phyloP scores from a whole-genome alignment of 169 alveolate genomes.

The Perkinsus marinus region DNA sequence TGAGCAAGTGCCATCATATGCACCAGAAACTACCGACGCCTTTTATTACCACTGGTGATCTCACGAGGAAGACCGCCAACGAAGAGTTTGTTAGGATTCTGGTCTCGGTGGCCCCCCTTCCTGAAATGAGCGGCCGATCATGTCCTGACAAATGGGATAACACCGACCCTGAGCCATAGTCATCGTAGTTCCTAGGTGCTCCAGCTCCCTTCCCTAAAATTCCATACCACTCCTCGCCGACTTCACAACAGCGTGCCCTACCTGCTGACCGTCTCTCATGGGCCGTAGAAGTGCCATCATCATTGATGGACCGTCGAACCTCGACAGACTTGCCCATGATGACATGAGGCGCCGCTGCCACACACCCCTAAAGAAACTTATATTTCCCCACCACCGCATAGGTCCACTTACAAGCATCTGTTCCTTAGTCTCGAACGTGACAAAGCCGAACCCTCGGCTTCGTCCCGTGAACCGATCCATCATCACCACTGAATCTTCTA shows the following conservation, averaged over 20 bases:
- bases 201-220: not conserved
- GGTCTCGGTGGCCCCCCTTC: not conserved
- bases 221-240: too few relatives aligned
- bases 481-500: slow-evolving; percentile 30
- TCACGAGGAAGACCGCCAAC: slow-evolving; percentile 2
- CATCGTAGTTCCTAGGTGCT: not conserved
- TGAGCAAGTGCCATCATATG: too few relatives aligned
- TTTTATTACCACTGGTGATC: not conserved
- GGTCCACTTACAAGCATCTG: slow-evolving; percentile 5
- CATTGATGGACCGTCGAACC: not conserved
- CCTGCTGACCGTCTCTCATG: not conserved
- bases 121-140: not conserved
- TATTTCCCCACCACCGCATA: not conserved
- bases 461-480: slow-evolving; percentile 48
- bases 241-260: too few relatives aligned
- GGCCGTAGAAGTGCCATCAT: not conserved
- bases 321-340: not conserved
- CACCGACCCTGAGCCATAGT: not conserved
- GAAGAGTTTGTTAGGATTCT: not conserved
- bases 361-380: not conserved
- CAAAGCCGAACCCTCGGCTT: slow-evolving; percentile 68
- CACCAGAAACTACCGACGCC: too few relatives aligned
- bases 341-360: not conserved
- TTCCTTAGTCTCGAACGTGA: slow-evolving; percentile 33
- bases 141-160: not conserved